These are phyloP conservation scores for Boletus sp. DNA, from an alignment of 768 basidiomycete genomes.

Conservation along the genomic window DNA sequence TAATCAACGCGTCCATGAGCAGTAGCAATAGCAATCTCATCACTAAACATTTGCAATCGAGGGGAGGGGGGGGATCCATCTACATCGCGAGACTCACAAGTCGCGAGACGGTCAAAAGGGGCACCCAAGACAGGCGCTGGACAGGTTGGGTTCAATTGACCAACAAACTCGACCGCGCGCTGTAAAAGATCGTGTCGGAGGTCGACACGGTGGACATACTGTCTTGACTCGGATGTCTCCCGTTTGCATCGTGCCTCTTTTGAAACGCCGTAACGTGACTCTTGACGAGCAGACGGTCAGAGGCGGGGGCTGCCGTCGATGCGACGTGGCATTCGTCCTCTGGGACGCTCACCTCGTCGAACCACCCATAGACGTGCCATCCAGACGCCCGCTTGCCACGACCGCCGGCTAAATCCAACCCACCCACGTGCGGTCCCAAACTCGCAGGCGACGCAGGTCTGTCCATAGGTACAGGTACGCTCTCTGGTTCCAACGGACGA, in stretches of 20 bases:
- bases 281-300: constrained; percentile 1
- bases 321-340: background rate
- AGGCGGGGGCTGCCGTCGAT: background rate
- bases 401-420: constrained; percentile 29
- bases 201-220: constrained; percentile 24
- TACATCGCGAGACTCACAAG: background rate
- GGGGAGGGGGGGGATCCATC: background rate
- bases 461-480: background rate
- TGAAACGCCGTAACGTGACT: constrained; percentile 14
- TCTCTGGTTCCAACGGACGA: constrained; percentile 9
- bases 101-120: background rate
- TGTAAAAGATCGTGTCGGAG: constrained; percentile 27
- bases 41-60: background rate
- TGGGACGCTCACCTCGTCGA: constrained; percentile 15
- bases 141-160: constrained; percentile 3
- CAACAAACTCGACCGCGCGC: constrained; percentile 29
- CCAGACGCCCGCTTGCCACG: constrained; percentile 32
- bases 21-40: background rate
- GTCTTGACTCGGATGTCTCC: constrained; percentile 25
- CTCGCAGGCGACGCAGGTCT: constrained; percentile 21
- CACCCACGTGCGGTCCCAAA: constrained; percentile 27
- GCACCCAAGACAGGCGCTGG: too few species aligned
- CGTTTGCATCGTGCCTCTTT: background rate
- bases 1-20: background rate
- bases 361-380: constrained; percentile 33